Percentiles rank a stretch among this genome's conserved stretches.
Evolutionary conservation across 2,329 filamentous ascomycete genomes (phyloP).

Genomic region (Sarocladium strictum): DNA sequence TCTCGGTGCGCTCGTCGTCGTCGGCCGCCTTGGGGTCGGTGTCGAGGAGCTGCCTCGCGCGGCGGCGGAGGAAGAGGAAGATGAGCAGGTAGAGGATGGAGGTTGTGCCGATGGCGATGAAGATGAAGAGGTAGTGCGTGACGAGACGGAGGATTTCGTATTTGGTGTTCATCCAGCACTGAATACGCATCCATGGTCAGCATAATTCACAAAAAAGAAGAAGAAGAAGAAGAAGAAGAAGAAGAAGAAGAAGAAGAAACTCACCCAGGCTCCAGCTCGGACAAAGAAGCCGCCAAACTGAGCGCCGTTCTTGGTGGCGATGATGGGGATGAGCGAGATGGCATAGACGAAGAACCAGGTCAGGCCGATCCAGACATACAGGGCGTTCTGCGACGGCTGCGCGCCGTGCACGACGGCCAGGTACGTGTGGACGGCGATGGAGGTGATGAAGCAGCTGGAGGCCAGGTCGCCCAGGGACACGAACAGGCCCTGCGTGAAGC

Average conservation of each 20-base stretch:
- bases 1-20: constrained; percentile 11
- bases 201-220: constrained; percentile 1
- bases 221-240: constrained; percentile 10
- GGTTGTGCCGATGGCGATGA: constrained; percentile 32
- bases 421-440: constrained; percentile 63
- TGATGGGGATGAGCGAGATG: constrained; percentile 46
- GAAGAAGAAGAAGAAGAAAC: constrained; percentile 14
- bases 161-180: constrained; percentile 59
- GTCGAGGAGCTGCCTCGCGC: constrained; percentile 15
- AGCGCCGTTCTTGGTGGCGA: constrained; percentile 35
- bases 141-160: constrained; percentile 50
- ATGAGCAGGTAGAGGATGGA: constrained; percentile 34
- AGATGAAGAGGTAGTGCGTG: constrained; percentile 63
- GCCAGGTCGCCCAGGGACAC: constrained; percentile 61
- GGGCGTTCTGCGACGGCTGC: constrained; percentile 40
- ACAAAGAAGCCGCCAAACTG: constrained; percentile 48
- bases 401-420: constrained; percentile 53
- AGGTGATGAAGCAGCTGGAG: constrained; percentile 60
- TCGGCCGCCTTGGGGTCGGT: neutral
- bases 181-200: neutral
- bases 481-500: constrained; percentile 62
- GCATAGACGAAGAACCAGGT: constrained; percentile 56
- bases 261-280: constrained; percentile 58
- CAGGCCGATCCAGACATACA: constrained; percentile 41
- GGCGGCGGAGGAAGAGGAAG: constrained; percentile 30